A percentile compares a stretch with the other conserved stretches of the same genome.
Conservation (phyloP, 768 basidiomycete genomes). For the Exidia glandulosa region DNA sequence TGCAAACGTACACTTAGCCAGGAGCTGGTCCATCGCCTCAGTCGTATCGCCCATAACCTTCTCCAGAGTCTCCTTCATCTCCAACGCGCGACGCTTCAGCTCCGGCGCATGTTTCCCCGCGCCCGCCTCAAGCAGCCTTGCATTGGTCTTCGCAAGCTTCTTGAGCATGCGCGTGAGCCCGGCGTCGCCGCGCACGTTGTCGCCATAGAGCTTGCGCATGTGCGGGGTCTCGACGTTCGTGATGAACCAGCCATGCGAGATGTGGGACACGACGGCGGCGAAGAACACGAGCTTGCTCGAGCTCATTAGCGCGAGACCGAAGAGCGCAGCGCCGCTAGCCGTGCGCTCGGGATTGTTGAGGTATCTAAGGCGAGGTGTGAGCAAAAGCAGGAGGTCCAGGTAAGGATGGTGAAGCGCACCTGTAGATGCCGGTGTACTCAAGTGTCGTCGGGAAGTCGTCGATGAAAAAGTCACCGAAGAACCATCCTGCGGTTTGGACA, state of each 20-base stretch:
- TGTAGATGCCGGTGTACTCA: constrained; percentile 95
- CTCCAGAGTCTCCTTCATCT: constrained; percentile 89
- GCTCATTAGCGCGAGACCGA: constrained; percentile 85
- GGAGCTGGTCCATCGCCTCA: constrained; percentile 86
- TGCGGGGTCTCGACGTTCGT: constrained; percentile 91
- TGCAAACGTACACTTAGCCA: constrained; percentile 64
- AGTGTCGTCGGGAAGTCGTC: constrained; percentile 83
- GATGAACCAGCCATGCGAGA: constrained; percentile 96
- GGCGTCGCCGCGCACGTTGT: constrained; percentile 87
- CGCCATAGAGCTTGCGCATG: constrained; percentile 93
- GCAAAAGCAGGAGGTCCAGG: background rate
- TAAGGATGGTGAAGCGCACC: constrained; percentile 33
- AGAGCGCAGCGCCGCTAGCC: constrained; percentile 92
- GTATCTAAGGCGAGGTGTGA: constrained; percentile 37
- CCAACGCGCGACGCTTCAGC: constrained; percentile 71
- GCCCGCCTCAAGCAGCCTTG: constrained; percentile 57
- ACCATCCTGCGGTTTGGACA: constrained; percentile 59
- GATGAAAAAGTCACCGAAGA: constrained; percentile 96
- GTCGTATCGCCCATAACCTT: constrained; percentile 93
- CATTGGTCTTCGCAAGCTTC: constrained; percentile 78
- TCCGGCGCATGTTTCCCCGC: constrained; percentile 78
- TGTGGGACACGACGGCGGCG: constrained; percentile 72
- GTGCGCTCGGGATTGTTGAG: constrained; percentile 86
- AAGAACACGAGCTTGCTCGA: constrained; percentile 84
- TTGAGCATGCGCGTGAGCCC: constrained; percentile 98